Evolutionary conservation across 768 basidiomycete genomes (phyloP), one percentile per base, ranked within the genome.

Genomic region (Lactarius quietus): DNA sequence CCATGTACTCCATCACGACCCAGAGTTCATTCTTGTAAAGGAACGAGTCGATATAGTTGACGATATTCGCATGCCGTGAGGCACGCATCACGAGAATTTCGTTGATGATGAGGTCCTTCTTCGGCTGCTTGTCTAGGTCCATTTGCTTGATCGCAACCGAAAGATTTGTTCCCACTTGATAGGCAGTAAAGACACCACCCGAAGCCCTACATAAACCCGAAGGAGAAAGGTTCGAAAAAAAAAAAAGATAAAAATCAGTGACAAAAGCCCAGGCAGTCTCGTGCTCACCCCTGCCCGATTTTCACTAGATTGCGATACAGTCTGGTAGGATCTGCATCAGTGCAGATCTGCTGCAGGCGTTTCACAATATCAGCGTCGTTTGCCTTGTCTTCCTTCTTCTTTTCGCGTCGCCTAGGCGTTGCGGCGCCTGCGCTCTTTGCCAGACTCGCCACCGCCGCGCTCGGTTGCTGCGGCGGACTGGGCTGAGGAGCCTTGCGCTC

Each of bases 1-100:
- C 95, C 96, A 98, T 98, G 77, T 95, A 98, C 79, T 98, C 97
- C 97, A 99, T 98, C 63, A 98, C 94, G 43, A 99, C 95, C 97
- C 97, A 98, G 4, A 99, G 82, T 73, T 98, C 97, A 75, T 96
- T 97, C 82, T 93, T 95, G 81, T 96, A 86, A 48, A 98, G 78
- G 84, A 98, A 99, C 3, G 95, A 96, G 75, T 99, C 97, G 73
- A 98, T 98, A 78, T 94, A 99, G 76, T 99, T 98, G 80, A 99
- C 96, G 70, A 98, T 98, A 74, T 99, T 99, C n/a, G 95, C 94
- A 75, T 98, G 95, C 39, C 92, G 84, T 20, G 92, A 92, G 28
- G 93, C 88, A 28, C 95, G 92, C 97, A 99, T 98, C 73, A 98
- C 97, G 69, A 99, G 86, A 70, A 98, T 98, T 78, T 99, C 97